Percentiles rank a stretch among this genome's conserved stretches.
phyloP scores from a whole-genome alignment of 495 filamentous ascomycete species.

The Neurospora intermedia region DNA sequence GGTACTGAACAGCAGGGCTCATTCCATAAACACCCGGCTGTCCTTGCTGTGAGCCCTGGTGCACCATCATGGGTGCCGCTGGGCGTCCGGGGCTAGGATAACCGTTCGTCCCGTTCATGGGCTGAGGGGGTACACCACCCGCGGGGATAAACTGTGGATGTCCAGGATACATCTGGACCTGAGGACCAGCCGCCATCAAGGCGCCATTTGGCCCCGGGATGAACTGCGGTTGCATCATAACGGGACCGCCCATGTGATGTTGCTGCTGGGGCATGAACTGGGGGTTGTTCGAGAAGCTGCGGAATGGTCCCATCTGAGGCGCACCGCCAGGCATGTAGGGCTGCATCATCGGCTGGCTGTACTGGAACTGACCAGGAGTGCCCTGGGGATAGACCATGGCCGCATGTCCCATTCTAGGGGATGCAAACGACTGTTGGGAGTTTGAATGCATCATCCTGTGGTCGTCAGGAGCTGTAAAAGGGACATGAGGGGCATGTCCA shows the following conservation, averaged over 20 bases:
- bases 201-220: slow-evolving; percentile 33
- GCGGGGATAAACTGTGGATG: slow-evolving; percentile 52
- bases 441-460: slow-evolving; percentile 81
- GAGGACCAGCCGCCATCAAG: slow-evolving; percentile 51
- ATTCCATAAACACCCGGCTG: slow-evolving; percentile 55
- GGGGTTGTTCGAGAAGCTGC: slow-evolving; percentile 45
- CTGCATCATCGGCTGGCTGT: slow-evolving; percentile 61
- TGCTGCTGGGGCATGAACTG: slow-evolving; percentile 59
- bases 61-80: slow-evolving; percentile 70
- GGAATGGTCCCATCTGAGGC: slow-evolving; percentile 42
- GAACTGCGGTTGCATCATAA: slow-evolving; percentile 74
- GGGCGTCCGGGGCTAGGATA: slow-evolving; percentile 75
- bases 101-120: slow-evolving; percentile 51
- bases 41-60: slow-evolving; percentile 61
- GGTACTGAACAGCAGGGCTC: slow-evolving; percentile 55
- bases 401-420: slow-evolving; percentile 61
- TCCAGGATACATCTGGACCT: slow-evolving; percentile 63
- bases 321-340: slow-evolving; percentile 58
- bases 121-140: slow-evolving; percentile 49
- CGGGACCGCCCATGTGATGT: slow-evolving; percentile 53
- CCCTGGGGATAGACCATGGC: slow-evolving; percentile 61
- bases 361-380: slow-evolving; percentile 56
- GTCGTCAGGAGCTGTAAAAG: slow-evolving; percentile 61
- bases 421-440: slow-evolving; percentile 63
- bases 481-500: slow-evolving; percentile 46